Conservation (phyloP, 2,329 filamentous ascomycete species). For the Balansia obtecta region DNA sequence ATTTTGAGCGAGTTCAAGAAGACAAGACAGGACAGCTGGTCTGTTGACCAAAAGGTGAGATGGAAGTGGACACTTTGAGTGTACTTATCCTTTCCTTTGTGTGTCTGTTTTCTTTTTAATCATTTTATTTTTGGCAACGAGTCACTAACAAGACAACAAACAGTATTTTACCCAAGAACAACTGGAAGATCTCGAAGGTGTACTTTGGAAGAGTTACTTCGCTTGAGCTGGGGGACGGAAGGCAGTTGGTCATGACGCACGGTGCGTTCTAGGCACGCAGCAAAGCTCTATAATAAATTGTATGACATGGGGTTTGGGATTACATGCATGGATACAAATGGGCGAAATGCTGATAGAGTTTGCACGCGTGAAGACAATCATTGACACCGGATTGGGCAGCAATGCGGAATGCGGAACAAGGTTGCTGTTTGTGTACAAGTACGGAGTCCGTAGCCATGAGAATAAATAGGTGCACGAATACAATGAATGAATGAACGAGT, state of each 20-base stretch:
- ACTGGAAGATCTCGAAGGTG: constrained; percentile 86
- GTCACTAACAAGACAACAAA: constrained; percentile 14
- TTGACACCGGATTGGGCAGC: too few species aligned
- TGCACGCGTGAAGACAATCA: too few species aligned
- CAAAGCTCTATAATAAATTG: too few species aligned
- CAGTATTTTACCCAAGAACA: constrained; percentile 83
- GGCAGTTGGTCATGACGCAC: neutral
- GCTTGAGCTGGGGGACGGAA: constrained; percentile 38
- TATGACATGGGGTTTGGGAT: too few species aligned
- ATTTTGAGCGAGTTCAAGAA: constrained; percentile 98
- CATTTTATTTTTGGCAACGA: neutral
- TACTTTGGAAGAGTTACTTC: constrained; percentile 99
- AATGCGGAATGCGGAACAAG: too few species aligned
- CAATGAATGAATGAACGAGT: too few species aligned
- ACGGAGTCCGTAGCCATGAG: too few species aligned
- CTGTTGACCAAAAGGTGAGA: constrained; percentile 89
- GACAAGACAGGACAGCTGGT: constrained; percentile 97
- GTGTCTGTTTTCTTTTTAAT: neutral
- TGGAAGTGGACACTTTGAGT: too few species aligned
- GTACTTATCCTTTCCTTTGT: neutral
- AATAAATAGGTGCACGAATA: too few species aligned
- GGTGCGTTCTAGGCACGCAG: neutral
- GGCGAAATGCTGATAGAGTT: too few species aligned
- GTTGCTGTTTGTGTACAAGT: too few species aligned
- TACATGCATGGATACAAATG: too few species aligned